Evolutionary conservation across 345 rosid species (phyloP), one percentile per base, ranked within the genome.

Genomic region (Bruguiera sexangula): DNA sequence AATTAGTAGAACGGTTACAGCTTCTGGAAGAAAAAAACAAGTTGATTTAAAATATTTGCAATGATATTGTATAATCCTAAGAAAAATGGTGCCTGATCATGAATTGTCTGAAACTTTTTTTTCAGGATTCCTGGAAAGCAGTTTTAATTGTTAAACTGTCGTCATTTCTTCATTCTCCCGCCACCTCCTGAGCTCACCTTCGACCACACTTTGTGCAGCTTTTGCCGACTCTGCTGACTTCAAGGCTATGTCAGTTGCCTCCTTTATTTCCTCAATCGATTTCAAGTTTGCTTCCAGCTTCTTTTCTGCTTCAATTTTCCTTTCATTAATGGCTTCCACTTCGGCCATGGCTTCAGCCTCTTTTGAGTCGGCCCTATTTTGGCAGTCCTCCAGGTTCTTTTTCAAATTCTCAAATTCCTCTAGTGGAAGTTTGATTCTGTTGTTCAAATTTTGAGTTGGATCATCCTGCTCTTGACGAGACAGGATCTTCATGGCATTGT

Each of bases 171-270:
- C 82, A 72, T 84, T 72, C 67, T 86, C 75, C 24, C 86, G 89
- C 88, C 89, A 77, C 72, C 70, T 88, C n/a, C 6, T 62, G 66
- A 95, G 92, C 69, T 95, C 96, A 30, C 69, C 83, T 63, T 90
- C 88, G 7, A 95, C 81, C 46, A 76, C 80, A 21, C 32, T 80
- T 77, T 86, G 82, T 4, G 96, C 97, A 0, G 93, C 85, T 69
- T 87, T 89, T 6, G 97, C 90, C 63, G 72, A 74, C 58, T 87
- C 87, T 18, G 90, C 89, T 30, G 94, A 83, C 76, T 77, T 89
- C 77, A 88, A 67, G 43, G 98, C 99, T 57, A 85, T 36, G 1
- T 85, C 96, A 2, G 88, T 92, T 8, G 92, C 97, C 8, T 80
- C 77, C 39, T 88, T 76, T 66, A 92, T 85, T 78, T 90, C 92